phyloP scores from a whole-genome alignment of 306 rosid genomes.

The Vicia villosa region DNA sequence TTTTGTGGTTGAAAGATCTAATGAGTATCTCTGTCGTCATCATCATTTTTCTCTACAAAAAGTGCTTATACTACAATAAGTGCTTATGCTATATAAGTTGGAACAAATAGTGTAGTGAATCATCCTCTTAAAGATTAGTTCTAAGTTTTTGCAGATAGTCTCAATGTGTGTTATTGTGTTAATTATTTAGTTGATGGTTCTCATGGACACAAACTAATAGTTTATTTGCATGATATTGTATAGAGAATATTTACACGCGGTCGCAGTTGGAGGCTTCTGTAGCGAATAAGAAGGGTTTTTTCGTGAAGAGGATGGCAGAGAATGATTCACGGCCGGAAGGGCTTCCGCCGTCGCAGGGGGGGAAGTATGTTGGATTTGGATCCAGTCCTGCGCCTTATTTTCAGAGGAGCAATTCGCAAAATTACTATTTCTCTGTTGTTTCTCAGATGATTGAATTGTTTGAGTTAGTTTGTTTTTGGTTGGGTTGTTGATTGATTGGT shows the following conservation, averaged over 20 bases:
- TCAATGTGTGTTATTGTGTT: too few species aligned
- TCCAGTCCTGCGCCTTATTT: constrained; percentile 53
- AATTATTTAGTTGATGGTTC: too few species aligned
- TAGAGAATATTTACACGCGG: constrained; percentile 69
- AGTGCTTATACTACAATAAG: too few species aligned
- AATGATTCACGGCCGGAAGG: constrained; percentile 82
- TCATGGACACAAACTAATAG: too few species aligned
- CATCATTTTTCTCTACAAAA: too few species aligned
- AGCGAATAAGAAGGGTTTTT: constrained; percentile 73
- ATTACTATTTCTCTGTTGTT: constrained; percentile 77
- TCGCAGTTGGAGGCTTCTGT: constrained; percentile 83
- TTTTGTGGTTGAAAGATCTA: too few species aligned
- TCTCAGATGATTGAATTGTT: constrained; percentile 64
- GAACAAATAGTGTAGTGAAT: too few species aligned
- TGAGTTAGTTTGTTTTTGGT: not conserved
- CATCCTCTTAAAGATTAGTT: too few species aligned
- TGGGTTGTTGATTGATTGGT: not conserved
- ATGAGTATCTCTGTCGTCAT: too few species aligned
- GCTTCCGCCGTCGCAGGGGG: constrained; percentile 83
- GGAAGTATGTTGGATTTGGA: constrained; percentile 94
- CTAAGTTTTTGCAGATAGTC: too few species aligned
- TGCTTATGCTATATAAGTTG: too few species aligned
- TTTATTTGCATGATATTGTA: too few species aligned
- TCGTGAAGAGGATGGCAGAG: constrained; percentile 68
- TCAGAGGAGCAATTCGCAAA: constrained; percentile 52